Percentiles rank a stretch among this genome's conserved stretches.
Evolutionary conservation across 768 basidiomycete species (phyloP).

Genomic region (Udeniomyces megalosporus): DNA sequence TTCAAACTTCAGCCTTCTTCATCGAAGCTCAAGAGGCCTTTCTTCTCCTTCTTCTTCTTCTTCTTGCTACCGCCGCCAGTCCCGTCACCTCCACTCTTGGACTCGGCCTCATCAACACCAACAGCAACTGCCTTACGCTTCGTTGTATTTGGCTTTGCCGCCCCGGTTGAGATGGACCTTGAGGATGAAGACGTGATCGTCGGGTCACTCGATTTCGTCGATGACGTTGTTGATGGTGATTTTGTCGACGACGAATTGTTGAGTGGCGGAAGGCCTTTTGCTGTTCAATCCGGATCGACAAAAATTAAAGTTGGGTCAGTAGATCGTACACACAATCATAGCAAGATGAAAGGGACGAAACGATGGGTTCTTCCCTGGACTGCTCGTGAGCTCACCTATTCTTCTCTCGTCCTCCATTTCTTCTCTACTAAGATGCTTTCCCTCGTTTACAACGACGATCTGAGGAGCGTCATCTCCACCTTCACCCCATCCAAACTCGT

Average conservation of each 20-base stretch:
- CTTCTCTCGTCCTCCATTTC: constrained; percentile 50
- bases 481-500: constrained; percentile 23
- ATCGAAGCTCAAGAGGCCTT: constrained; percentile 31
- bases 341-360: background rate
- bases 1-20: constrained; percentile 20
- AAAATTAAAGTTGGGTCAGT: background rate
- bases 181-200: no score
- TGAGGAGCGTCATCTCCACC: constrained; percentile 70
- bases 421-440: constrained; percentile 63
- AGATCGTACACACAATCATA: no score
- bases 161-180: no score
- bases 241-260: background rate
- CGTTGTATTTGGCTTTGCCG: no score
- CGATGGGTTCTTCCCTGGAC: no score
- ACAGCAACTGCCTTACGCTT: constrained; percentile 24
- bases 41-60: constrained; percentile 30
- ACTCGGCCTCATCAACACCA: constrained; percentile 4
- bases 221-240: constrained; percentile 15
- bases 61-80: constrained; percentile 15
- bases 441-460: constrained; percentile 71
- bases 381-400: background rate
- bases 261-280: constrained; percentile 20
- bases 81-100: background rate
- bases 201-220: constrained; percentile 1
- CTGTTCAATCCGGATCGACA: background rate